A percentile compares a stretch with the other conserved stretches of the same genome.
These are phyloP conservation scores for Daldinia grandis DNA, from an alignment of 495 filamentous ascomycete genomes.

Conservation along the genomic window DNA sequence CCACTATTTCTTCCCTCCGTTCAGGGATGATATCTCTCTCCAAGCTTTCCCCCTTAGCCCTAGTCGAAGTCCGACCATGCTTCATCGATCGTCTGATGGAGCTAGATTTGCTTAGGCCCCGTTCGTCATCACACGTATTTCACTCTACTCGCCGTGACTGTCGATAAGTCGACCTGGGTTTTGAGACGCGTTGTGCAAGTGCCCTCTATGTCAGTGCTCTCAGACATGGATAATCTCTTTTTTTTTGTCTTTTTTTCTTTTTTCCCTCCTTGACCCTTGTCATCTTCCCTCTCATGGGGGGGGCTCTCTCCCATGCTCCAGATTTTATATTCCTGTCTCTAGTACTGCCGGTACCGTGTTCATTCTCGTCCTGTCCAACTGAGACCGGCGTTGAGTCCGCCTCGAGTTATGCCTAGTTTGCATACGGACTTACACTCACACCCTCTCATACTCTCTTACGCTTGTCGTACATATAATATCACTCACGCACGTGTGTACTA, in stretches of 20 bases:
- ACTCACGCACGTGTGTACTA: constrained; percentile 30
- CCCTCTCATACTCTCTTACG: constrained; percentile 18
- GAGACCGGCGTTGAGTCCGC: constrained; percentile 26
- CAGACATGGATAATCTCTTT: constrained; percentile 42
- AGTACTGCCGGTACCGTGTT: constrained; percentile 16
- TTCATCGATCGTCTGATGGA: constrained; percentile 46
- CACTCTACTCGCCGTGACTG: constrained; percentile 21
- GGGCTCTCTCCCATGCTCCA: constrained; percentile 22
- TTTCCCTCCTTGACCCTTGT: constrained; percentile 32
- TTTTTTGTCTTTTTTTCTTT: no score
- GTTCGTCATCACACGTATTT: constrained; percentile 38
- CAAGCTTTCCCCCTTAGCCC: constrained; percentile 39
- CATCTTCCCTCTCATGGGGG: constrained; percentile 8
- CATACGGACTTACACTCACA: constrained; percentile 31
- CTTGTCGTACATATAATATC: constrained; percentile 29
- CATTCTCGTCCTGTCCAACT: constrained; percentile 25
- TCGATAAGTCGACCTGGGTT: constrained; percentile 34
- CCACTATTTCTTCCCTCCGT: constrained; percentile 29
- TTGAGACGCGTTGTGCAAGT: constrained; percentile 43
- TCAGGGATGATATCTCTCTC: constrained; percentile 40
- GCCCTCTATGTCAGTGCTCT: constrained; percentile 33
- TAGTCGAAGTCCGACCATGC: constrained; percentile 43
- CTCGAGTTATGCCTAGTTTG: constrained; percentile 39
- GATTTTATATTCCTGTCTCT: constrained; percentile 33
- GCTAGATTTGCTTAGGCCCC: constrained; percentile 43